Base-by-base conservation (phyloP, 2,329 filamentous ascomycete genomes). In the Clarireedia hainanense region DNA sequence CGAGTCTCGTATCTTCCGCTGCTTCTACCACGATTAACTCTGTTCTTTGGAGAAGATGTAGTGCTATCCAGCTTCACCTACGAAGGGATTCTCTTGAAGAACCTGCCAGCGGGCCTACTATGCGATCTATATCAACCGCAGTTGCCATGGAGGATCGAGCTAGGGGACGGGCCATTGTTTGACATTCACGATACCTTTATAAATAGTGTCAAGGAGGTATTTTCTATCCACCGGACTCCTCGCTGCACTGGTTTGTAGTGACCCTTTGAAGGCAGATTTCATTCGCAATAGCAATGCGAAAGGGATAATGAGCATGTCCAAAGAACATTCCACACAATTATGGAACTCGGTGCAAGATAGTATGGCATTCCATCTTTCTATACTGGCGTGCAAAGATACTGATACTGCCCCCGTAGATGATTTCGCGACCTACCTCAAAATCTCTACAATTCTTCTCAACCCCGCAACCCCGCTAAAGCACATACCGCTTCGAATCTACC, bases 401-500 rank as follows among this genome's bases (percentile, higher is more conserved):
- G 42, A 34, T 54, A 55, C 52, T 43, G 4, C 20, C 24, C 27
- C 20, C 2, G 40, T 58, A 88, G 84, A 95, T 65, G 84, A 96
- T 71, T 84, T 88, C 63, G 63, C 75, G 7, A 75, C 84, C 42
- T 97, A 88, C 72, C 80, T 81, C 66, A 81, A 81, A 57, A 84
- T 97, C 64, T 86, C 91, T 68, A 81, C 78, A 60, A 86, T 85
- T 60, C 80, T 96, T 2, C 80, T 97, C 59, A 87, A 88, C 65
- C 81, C 86, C 3, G 84, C 89, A 1, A 81, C 83, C 6, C 81
- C 85, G 17, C 79, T 96, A 52, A 85, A 85, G 58, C 85, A 95
- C 71, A 78, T 97, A n/a, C 94, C 94, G 0, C 73, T 97, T 40
- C 85, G 91, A 54, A 74, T 97, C 54, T 99, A 96, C 71, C 83